phyloP scores from a whole-genome alignment of 148 eudicot genomes.

The Fagopyrum homotropicum region DNA sequence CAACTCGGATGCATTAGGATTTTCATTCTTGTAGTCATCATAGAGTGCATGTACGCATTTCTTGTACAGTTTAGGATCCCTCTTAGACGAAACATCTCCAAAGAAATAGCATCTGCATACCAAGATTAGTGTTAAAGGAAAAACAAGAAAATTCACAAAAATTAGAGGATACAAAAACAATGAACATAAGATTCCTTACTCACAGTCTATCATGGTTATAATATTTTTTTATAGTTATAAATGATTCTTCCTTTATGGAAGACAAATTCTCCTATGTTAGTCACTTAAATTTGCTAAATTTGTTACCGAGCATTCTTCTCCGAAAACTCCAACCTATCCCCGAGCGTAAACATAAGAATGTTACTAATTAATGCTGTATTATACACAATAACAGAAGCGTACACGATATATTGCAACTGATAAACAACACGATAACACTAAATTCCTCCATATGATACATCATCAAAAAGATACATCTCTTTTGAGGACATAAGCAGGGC shows the following conservation, averaged over 20 bases:
- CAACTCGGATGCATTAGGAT: conserved; percentile 27
- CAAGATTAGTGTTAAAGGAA: neutral
- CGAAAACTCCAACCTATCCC: neutral
- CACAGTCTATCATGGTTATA: too few relatives aligned
- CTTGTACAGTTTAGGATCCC: conserved; percentile 66
- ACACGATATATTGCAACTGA: neutral
- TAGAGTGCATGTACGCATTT: conserved; percentile 41
- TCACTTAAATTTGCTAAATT: neutral
- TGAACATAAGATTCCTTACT: neutral
- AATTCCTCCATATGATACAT: neutral
- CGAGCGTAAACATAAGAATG: neutral
- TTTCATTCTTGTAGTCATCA: conserved; percentile 48
- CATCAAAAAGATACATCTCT: neutral
- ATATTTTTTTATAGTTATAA: too few relatives aligned
- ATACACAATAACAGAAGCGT: neutral
- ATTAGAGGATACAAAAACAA: neutral
- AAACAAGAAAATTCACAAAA: neutral
- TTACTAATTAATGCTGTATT: too few relatives aligned
- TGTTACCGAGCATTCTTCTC: neutral
- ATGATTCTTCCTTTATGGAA: too few relatives aligned
- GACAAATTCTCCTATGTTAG: neutral
- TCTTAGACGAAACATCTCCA: conserved; percentile 81
- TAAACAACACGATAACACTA: neutral
- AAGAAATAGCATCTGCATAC: conserved; percentile 79
- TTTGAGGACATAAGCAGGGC: neutral